These are phyloP conservation scores for Oryza meyeriana DNA, from an alignment of 176 grass and related monocot species.

Conservation along the genomic window DNA sequence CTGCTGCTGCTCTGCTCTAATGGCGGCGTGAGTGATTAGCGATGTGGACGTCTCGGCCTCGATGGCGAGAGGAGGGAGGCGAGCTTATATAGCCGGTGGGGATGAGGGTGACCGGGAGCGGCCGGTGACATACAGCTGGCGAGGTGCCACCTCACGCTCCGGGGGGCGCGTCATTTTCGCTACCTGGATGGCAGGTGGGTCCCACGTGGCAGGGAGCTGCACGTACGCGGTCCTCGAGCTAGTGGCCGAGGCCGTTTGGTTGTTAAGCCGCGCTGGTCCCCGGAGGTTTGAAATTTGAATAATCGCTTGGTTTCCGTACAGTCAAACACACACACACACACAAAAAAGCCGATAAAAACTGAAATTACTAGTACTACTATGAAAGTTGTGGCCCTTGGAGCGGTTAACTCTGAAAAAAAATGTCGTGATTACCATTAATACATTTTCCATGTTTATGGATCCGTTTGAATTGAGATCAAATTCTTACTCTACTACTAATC, in stretches of 20 bases:
- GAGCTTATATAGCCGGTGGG: conserved; percentile 20
- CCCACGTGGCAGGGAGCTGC: not conserved
- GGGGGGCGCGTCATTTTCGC: conserved; percentile 16
- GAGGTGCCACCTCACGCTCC: conserved; percentile 32
- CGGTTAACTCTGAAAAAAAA: not conserved
- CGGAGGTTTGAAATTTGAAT: conserved; percentile 52
- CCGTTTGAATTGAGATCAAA: no score
- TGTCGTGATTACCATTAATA: no score
- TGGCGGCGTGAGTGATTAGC: not conserved
- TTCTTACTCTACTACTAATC: no score
- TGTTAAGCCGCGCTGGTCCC: not conserved
- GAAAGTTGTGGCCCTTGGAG: not conserved
- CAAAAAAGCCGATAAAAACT: conserved; percentile 25
- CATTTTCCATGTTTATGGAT: no score
- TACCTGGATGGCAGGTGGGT: conserved; percentile 21
- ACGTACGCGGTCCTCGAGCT: no score
- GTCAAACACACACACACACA: conserved; percentile 15
- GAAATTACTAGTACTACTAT: no score
- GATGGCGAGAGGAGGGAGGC: conserved; percentile 23
- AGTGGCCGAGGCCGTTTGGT: conserved; percentile 24
- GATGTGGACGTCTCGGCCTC: conserved; percentile 34
- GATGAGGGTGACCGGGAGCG: not conserved
- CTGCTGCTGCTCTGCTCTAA: not conserved
- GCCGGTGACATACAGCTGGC: conserved; percentile 54
- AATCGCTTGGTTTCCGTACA: conserved; percentile 24